phyloP scores from a whole-genome alignment of 441 rosid species.

The Rhodomyrtus psidioides region DNA sequence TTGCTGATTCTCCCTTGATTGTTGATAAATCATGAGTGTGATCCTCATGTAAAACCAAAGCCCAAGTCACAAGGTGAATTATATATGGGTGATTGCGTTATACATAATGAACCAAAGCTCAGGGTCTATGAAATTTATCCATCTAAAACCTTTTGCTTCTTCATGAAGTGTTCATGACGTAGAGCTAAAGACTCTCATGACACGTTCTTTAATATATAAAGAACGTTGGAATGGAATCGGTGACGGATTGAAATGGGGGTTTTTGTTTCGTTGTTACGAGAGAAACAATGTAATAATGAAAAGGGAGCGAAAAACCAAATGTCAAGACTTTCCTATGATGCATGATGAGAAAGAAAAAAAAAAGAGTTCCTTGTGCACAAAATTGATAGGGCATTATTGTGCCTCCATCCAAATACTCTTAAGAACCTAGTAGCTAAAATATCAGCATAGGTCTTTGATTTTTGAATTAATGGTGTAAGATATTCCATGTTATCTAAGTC shows the following conservation, averaged over 20 bases:
- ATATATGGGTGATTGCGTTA: neutral
- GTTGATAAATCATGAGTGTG: neutral
- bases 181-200: neutral
- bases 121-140: neutral
- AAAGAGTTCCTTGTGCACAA: neutral
- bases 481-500: neutral
- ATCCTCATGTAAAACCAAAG: neutral
- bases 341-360: neutral
- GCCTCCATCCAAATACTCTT: neutral
- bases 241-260: neutral
- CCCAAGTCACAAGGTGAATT: neutral
- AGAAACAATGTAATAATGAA: neutral
- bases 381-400: neutral
- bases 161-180: neutral
- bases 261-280: neutral
- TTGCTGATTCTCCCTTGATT: neutral
- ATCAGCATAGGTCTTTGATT: neutral
- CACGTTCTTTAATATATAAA: neutral
- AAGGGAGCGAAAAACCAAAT: neutral
- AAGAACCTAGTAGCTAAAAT: neutral
- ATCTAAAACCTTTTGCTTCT: neutral
- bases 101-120: neutral
- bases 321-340: neutral
- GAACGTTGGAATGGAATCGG: neutral
- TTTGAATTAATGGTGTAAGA: neutral